Percentiles rank a stretch among this genome's conserved stretches.
These are phyloP conservation scores for Bathelium albidoporum DNA, from an alignment of 495 filamentous ascomycete species.

Conservation along the genomic window DNA sequence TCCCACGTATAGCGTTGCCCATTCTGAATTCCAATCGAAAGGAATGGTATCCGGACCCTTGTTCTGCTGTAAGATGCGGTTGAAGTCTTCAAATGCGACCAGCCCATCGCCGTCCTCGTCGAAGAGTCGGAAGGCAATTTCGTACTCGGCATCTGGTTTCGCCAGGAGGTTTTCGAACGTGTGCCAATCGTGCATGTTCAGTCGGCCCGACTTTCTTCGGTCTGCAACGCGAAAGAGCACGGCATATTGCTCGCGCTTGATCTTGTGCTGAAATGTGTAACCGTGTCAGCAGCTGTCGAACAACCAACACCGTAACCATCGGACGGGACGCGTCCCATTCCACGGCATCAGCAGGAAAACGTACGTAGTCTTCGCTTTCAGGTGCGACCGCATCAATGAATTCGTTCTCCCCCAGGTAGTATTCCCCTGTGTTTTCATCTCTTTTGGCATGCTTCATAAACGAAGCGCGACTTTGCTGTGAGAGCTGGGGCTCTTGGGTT, in stretches of 20 bases:
- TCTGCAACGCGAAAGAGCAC: conserved; percentile 90
- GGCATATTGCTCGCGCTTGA: conserved; percentile 85
- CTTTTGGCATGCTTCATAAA: conserved; percentile 71
- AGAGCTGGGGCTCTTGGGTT: conserved; percentile 46
- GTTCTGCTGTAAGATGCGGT: conserved; percentile 68
- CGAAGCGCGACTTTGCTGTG: conserved; percentile 54
- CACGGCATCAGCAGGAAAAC: conserved; percentile 27
- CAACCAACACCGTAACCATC: neutral
- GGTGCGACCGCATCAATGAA: conserved; percentile 90
- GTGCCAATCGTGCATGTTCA: conserved; percentile 77
- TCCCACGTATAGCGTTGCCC: conserved; percentile 91
- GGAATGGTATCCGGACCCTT: conserved; percentile 73
- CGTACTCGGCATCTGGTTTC: conserved; percentile 96
- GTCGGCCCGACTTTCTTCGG: conserved; percentile 54
- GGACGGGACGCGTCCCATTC: conserved; percentile 6
- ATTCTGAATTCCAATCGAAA: conserved; percentile 94
- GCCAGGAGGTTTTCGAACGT: conserved; percentile 86
- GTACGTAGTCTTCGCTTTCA: conserved; percentile 77
- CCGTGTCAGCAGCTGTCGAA: conserved; percentile 5
- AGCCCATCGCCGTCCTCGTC: conserved; percentile 69
- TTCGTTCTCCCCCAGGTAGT: conserved; percentile 68
- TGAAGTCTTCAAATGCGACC: conserved; percentile 81
- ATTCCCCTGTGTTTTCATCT: conserved; percentile 64
- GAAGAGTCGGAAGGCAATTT: conserved; percentile 95
- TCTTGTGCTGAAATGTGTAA: conserved; percentile 67